phyloP scores from a whole-genome alignment of 306 rosid genomes.

The Quillaja saponaria region DNA sequence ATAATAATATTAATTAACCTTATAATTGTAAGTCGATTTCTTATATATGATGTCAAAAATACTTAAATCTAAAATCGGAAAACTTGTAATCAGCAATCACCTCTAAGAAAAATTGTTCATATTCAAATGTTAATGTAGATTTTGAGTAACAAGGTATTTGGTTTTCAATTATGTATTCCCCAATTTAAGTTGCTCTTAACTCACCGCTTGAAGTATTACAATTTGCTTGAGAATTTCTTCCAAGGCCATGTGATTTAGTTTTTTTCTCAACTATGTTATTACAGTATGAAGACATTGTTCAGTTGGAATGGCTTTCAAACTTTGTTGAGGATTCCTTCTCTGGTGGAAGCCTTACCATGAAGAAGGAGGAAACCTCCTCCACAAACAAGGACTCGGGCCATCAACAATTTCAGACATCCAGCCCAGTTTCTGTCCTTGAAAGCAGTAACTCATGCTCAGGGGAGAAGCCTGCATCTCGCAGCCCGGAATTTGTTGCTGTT shows the following conservation, averaged over 20 bases:
- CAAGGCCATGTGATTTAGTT: slow-evolving; percentile 25
- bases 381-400: slow-evolving; percentile 51
- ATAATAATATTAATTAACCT: too few relatives aligned
- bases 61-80: too few relatives aligned
- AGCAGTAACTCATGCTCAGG: slow-evolving; percentile 86
- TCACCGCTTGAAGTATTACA: too few relatives aligned
- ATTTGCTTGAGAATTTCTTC: too few relatives aligned
- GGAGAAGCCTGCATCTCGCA: slow-evolving; percentile 46
- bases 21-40: too few relatives aligned
- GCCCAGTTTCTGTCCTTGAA: slow-evolving; percentile 91
- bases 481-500: slow-evolving; percentile 48
- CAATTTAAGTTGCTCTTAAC: too few relatives aligned
- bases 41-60: too few relatives aligned
- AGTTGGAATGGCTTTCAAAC: slow-evolving; percentile 88
- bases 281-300: slow-evolving; percentile 89
- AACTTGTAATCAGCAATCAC: too few relatives aligned
- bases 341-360: slow-evolving; percentile 75
- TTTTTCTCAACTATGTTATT: neutral
- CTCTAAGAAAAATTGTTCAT: too few relatives aligned
- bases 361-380: slow-evolving; percentile 47
- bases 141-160: too few relatives aligned
- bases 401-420: slow-evolving; percentile 66
- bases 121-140: too few relatives aligned
- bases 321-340: slow-evolving; percentile 88
- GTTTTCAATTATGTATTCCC: too few relatives aligned